phyloP scores from a whole-genome alignment of 1,139 yeast genomes.

The Chernovozyma aurita region DNA sequence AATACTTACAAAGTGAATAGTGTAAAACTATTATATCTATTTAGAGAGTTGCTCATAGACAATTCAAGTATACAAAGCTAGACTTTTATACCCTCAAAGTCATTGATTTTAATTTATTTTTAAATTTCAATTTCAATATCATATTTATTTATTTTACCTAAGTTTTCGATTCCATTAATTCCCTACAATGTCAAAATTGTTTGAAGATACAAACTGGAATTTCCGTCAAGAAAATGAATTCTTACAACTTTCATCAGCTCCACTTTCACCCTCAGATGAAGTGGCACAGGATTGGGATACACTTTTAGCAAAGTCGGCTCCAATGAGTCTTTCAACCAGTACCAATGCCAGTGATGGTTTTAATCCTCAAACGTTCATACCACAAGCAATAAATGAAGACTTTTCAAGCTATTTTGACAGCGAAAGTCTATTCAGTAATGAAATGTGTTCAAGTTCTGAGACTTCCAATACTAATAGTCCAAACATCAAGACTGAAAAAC shows the following conservation, averaged over 20 bases:
- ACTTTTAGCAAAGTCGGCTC: constrained; percentile 16
- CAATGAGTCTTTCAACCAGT: constrained; percentile 16
- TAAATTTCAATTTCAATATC: no score
- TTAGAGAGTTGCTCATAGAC: no score
- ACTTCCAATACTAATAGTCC: constrained; percentile 10
- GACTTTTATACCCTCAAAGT: no score
- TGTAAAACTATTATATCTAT: no score
- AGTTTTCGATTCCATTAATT: no score
- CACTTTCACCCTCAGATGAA: constrained; percentile 13
- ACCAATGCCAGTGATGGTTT: constrained; percentile 1
- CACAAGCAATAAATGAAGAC: constrained; percentile 1
- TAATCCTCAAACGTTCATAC: neutral
- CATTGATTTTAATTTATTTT: no score
- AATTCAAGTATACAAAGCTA: no score
- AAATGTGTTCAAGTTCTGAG: constrained; percentile 7
- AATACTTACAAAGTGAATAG: no score
- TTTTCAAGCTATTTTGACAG: constrained; percentile 7
- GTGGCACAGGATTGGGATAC: constrained; percentile 19
- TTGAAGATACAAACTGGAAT: neutral
- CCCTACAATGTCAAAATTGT: neutral
- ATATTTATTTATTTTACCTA: no score
- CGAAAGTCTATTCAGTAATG: constrained; percentile 9
- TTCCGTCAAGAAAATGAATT: constrained; percentile 3
- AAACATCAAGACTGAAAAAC: constrained; percentile 9
- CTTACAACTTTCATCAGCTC: constrained; percentile 9